These are phyloP conservation scores for Sporodiniella umbellata DNA, from an alignment of 371 early-diverging fungal genomes.

Conservation along the genomic window DNA sequence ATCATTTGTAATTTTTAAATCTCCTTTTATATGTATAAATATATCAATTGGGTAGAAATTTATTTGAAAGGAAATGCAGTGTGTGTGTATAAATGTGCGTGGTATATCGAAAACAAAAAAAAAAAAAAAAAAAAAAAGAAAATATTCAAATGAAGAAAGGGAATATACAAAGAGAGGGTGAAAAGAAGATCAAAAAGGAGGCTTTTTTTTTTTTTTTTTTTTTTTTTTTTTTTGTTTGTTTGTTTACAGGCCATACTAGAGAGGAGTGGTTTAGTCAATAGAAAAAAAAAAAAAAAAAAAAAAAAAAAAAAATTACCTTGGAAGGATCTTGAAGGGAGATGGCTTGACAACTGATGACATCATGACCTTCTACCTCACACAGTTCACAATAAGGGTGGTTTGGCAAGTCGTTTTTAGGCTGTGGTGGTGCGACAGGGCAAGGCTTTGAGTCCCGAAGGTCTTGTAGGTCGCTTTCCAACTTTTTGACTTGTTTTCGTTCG, in stretches of 20 bases:
- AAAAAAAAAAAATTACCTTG: too few species aligned
- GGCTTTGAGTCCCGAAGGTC: too few species aligned
- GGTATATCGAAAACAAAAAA: background rate
- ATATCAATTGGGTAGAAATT: background rate
- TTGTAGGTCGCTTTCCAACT: slow-evolving; percentile 50
- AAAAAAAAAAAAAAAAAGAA: background rate
- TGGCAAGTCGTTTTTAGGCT: slow-evolving; percentile 5
- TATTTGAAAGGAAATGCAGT: background rate
- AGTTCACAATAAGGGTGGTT: slow-evolving; percentile 56
- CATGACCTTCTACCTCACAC: slow-evolving; percentile 68
- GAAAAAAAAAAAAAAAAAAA: too few species aligned
- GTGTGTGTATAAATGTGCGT: background rate
- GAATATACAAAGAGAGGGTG: background rate
- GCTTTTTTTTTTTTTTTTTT: too few species aligned
- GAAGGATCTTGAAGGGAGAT: slow-evolving; percentile 20
- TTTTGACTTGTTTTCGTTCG: slow-evolving; percentile 48
- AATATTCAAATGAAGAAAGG: too few species aligned
- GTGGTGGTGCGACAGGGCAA: too few species aligned
- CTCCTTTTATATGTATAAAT: background rate
- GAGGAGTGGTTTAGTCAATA: too few species aligned
- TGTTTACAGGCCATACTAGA: background rate
- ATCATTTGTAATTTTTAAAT: background rate
- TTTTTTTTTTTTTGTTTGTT: too few species aligned
- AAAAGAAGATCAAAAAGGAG: too few species aligned
- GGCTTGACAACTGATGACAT: slow-evolving; percentile 61